Evolutionary conservation across 2,329 filamentous ascomycete genomes (phyloP).

Genomic region (Akanthomyces uredinophilus): DNA sequence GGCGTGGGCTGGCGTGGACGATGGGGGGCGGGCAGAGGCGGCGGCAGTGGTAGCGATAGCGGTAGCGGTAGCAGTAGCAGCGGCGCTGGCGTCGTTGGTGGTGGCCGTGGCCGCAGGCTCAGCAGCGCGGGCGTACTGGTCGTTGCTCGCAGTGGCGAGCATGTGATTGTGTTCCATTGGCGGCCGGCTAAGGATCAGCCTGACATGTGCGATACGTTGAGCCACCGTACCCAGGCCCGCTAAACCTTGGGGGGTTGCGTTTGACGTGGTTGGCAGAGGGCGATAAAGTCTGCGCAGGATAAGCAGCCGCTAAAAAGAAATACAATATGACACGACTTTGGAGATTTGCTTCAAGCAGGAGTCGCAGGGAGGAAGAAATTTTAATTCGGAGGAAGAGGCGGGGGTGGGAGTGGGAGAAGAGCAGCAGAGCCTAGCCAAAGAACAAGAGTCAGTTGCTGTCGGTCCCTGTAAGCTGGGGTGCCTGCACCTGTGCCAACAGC

Average conservation of each 20-base stretch:
- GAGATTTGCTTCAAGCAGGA: too few relatives aligned
- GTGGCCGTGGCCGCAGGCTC: background rate
- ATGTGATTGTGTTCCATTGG: slow-evolving; percentile 21
- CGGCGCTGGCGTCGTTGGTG: background rate
- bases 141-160: slow-evolving; percentile 18
- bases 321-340: too few relatives aligned
- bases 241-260: background rate
- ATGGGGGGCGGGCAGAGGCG: background rate
- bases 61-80: background rate
- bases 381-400: too few relatives aligned
- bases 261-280: background rate
- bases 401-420: too few relatives aligned
- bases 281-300: background rate
- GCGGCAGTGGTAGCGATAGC: background rate
- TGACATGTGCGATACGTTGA: slow-evolving; percentile 13
- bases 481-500: too few relatives aligned
- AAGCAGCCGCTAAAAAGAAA: background rate
- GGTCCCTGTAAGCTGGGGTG: too few relatives aligned
- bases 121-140: background rate
- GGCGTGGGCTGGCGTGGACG: background rate
- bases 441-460: too few relatives aligned
- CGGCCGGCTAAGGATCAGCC: slow-evolving; percentile 9
- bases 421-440: too few relatives aligned
- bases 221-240: slow-evolving; percentile 3
- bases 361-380: background rate